phyloP scores from a whole-genome alignment of 2,329 filamentous ascomycete species.

The Lomentospora prolificans region DNA sequence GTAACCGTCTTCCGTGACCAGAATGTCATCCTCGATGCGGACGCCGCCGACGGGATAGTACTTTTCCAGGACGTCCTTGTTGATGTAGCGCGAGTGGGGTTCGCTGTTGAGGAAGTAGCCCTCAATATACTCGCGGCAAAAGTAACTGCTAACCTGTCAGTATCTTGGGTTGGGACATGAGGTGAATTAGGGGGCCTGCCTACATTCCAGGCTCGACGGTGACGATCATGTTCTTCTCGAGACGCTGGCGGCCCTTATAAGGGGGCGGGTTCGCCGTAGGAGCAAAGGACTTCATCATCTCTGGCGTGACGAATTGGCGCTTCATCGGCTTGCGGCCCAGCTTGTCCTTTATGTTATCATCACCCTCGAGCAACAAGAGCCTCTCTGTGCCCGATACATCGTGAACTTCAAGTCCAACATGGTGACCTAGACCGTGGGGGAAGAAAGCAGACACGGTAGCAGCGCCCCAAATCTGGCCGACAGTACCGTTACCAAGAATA shows the following conservation, averaged over 20 bases:
- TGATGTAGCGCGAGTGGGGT: slow-evolving; percentile 52
- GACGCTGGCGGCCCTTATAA: slow-evolving; percentile 26
- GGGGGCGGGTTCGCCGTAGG: slow-evolving; percentile 16
- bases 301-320: slow-evolving; percentile 29
- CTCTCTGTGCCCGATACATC: slow-evolving; percentile 39
- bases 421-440: slow-evolving; percentile 55
- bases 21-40: slow-evolving; percentile 82
- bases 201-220: slow-evolving; percentile 70
- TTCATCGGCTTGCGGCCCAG: slow-evolving; percentile 18
- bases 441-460: slow-evolving; percentile 54
- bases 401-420: slow-evolving; percentile 56
- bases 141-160: slow-evolving; percentile 44
- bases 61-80: slow-evolving; percentile 51
- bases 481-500: slow-evolving; percentile 55
- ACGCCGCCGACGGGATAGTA: slow-evolving; percentile 81
- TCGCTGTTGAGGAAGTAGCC: slow-evolving; percentile 53
- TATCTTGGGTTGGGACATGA: not conserved
- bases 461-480: slow-evolving; percentile 40
- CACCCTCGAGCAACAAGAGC: slow-evolving; percentile 22
- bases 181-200: slow-evolving; percentile 16
- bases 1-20: slow-evolving; percentile 66
- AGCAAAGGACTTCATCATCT: slow-evolving; percentile 19
- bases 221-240: slow-evolving; percentile 57
- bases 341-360: not conserved
- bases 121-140: slow-evolving; percentile 64